These are phyloP conservation scores for Ogataea corticis DNA, from an alignment of 805 yeast species.

Conservation along the genomic window DNA sequence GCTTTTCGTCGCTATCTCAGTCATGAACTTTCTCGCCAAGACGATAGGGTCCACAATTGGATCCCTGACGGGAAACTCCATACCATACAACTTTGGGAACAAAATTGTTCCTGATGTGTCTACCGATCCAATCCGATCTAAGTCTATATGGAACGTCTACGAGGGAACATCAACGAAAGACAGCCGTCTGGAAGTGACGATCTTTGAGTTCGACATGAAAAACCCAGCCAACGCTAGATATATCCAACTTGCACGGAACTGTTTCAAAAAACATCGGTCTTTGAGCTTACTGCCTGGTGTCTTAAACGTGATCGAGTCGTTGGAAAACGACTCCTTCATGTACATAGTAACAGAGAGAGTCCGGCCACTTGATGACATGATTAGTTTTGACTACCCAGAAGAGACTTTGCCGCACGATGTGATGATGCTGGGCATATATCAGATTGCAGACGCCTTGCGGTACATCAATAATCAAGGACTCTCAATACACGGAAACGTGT, in stretches of 20 bases:
- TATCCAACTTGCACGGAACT: constrained; percentile 44
- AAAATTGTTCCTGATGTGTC: constrained; percentile 31
- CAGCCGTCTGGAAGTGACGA: constrained; percentile 50
- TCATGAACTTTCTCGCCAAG: constrained; percentile 69
- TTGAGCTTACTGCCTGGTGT: constrained; percentile 69
- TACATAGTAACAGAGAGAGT: constrained; percentile 71
- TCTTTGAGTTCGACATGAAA: constrained; percentile 61
- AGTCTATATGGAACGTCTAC: constrained; percentile 61
- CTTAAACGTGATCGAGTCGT: constrained; percentile 58
- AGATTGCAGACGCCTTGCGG: constrained; percentile 53
- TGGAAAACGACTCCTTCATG: constrained; percentile 57
- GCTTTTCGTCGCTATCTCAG: too few species aligned
- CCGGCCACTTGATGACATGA: constrained; percentile 46
- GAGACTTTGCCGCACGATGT: constrained; percentile 31
- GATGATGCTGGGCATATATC: constrained; percentile 54
- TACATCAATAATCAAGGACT: constrained; percentile 58
- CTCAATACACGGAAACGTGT: constrained; percentile 65
- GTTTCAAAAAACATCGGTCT: constrained; percentile 48
- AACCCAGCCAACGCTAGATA: constrained; percentile 36
- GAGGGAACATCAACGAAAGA: constrained; percentile 58
- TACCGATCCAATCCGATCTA: constrained; percentile 30
- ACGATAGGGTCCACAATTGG: constrained; percentile 55
- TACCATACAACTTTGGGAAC: constrained; percentile 59
- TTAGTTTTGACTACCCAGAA: constrained; percentile 32
- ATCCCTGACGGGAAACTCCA: constrained; percentile 55